Conservation (phyloP, 495 filamentous ascomycete genomes). For the Penicillium arizonense region DNA sequence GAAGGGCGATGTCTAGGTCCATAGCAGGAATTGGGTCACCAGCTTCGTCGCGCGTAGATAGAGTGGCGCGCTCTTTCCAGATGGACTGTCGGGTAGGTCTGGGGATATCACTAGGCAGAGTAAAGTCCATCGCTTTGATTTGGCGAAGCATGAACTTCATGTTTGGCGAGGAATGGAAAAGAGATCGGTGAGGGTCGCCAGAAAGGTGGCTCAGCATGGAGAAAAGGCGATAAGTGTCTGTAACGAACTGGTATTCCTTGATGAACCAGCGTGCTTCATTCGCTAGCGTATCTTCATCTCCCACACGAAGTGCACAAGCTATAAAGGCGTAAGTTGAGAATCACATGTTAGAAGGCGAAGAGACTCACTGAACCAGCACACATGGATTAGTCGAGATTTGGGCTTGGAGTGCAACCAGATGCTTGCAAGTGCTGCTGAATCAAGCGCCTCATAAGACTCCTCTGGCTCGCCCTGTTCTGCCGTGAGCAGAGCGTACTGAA, state of each 20-base stretch:
- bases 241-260: slow-evolving; percentile 78
- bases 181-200: slow-evolving; percentile 40
- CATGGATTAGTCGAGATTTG: slow-evolving; percentile 69
- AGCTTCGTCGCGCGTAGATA: slow-evolving; percentile 48
- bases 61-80: slow-evolving; percentile 46
- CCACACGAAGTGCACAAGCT: slow-evolving; percentile 77
- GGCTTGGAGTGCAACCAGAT: slow-evolving; percentile 71
- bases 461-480: slow-evolving; percentile 56
- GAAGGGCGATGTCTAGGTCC: slow-evolving; percentile 67
- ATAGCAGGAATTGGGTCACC: slow-evolving; percentile 47
- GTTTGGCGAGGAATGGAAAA: slow-evolving; percentile 57
- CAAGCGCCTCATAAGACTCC: slow-evolving; percentile 74
- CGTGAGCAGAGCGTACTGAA: slow-evolving; percentile 75
- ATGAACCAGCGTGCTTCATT: slow-evolving; percentile 76
- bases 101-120: slow-evolving; percentile 34
- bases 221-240: slow-evolving; percentile 82
- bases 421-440: slow-evolving; percentile 69
- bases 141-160: slow-evolving; percentile 90
- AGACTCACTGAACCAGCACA: slow-evolving; percentile 72
- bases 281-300: slow-evolving; percentile 74
- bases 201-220: slow-evolving; percentile 65
- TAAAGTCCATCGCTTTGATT: slow-evolving; percentile 84
- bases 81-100: slow-evolving; percentile 29
- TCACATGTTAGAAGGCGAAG: background rate
- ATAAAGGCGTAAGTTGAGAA: slow-evolving; percentile 8